These are phyloP conservation scores for Vaccinium macrocarpon DNA, from an alignment of 148 eudicot species.

Conservation along the genomic window DNA sequence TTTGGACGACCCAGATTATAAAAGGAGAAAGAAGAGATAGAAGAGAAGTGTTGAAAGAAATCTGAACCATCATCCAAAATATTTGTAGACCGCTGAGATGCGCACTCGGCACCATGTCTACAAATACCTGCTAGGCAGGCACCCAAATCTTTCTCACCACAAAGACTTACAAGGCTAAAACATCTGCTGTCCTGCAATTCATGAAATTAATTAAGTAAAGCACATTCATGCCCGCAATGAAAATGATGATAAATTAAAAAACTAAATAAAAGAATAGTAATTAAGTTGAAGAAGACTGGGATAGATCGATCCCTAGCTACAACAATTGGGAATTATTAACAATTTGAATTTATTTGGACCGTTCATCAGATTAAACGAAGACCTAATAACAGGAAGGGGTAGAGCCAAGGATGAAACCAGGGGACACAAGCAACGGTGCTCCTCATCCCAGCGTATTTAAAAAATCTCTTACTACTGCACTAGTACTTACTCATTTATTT, in stretches of 20 bases:
- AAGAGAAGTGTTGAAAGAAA: too few species aligned
- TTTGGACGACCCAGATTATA: too few species aligned
- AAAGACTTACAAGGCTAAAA: not conserved
- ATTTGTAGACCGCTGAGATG: too few species aligned
- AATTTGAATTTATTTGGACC: not conserved
- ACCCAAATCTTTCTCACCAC: too few species aligned
- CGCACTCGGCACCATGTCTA: too few species aligned
- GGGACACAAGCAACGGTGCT: not conserved
- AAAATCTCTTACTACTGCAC: not conserved
- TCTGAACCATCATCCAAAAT: too few species aligned
- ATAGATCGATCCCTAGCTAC: not conserved
- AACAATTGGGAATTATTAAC: not conserved
- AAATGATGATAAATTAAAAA: not conserved
- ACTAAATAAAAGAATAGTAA: not conserved
- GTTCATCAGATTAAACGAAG: not conserved
- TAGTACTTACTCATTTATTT: too few species aligned
- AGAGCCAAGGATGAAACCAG: not conserved
- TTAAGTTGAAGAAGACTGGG: constrained; percentile 12
- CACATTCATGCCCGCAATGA: not conserved
- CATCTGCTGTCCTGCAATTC: not conserved
- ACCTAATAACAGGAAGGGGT: too few species aligned
- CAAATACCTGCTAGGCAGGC: too few species aligned
- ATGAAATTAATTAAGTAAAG: not conserved
- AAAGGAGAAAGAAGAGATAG: too few species aligned
- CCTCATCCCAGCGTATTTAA: not conserved